Evolutionary conservation across 345 rosid species (phyloP), one percentile per base, ranked within the genome.

Genomic region (Crucihimalaya himalaica): DNA sequence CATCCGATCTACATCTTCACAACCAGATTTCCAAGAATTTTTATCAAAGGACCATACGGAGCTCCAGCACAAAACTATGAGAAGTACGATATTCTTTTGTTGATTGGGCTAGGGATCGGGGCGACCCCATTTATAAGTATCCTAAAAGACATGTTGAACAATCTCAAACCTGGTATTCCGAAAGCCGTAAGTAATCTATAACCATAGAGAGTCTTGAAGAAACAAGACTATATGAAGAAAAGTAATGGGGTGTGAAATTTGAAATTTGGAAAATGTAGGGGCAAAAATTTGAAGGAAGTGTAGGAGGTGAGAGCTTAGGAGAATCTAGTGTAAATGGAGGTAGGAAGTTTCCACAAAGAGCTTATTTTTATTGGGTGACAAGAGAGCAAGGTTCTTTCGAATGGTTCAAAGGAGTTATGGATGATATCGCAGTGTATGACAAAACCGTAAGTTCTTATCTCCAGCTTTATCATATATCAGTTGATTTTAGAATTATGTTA

Each of bases 391-490:
- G 84, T 63, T 95, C 97, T 40, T 95, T 92, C 18, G 99, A 95
- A 57, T 95, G 99, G 99, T 95, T 95, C 50, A 95, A 92, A 80
- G 99, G 97, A 69, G 99, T 92, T 45, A 90, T 95, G 99, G 96
- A 95, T 82, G 99, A 95, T 45, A 78, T 95, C 34, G 97, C 96
- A 15, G 91, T 88, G n/a, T 85, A 67, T 13, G 96, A 94, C 59
- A 80, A 60, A 40, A 81, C 80, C 45, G 97, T 95, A 63, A 52
- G 79, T 83, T 67, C 56, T 51, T 76, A 50, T 48, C 42, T 39
- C 46, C 32, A 8, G n/a, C 9, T 55, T 20, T 39, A 8, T 2
- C 6, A 56, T 25, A 5, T 31, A 11, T 56, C 8, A 54, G 5
- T 53, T 32, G 10, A 32, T 8, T 32, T 32, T 7, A 7, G 9